A percentile compares a stretch with the other conserved stretches of the same genome.
Evolutionary conservation across 2,329 filamentous ascomycete genomes (phyloP).

Genomic region (Pseudocercospora vitis): DNA sequence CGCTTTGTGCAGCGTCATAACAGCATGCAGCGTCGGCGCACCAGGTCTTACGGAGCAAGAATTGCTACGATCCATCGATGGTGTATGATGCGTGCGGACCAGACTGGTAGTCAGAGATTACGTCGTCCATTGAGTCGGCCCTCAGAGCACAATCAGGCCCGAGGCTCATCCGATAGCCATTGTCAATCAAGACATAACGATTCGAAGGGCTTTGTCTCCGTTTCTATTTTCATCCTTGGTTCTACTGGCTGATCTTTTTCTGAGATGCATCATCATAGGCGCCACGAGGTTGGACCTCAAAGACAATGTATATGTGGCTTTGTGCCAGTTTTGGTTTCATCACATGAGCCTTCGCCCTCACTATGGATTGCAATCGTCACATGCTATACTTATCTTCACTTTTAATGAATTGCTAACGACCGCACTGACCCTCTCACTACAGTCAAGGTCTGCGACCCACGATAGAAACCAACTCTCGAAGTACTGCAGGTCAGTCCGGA

Average conservation of each 20-base stretch:
- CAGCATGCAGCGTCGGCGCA: constrained; percentile 28
- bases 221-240: constrained; percentile 23
- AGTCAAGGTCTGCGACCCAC: constrained; percentile 24
- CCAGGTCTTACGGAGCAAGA: constrained; percentile 7
- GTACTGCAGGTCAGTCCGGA: constrained; percentile 25
- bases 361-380: not conserved
- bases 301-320: constrained; percentile 20
- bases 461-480: constrained; percentile 9
- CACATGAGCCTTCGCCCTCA: not conserved
- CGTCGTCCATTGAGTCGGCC: not conserved
- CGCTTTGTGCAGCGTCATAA: constrained; percentile 16
- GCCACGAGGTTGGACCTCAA: constrained; percentile 9
- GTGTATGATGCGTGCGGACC: not conserved
- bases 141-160: not conserved
- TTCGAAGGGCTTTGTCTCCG: constrained; percentile 19
- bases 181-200: constrained; percentile 11
- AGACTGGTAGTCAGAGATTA: not conserved
- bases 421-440: not conserved
- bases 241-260: constrained; percentile 15
- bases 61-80: constrained; percentile 5
- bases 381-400: constrained; percentile 4
- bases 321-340: not conserved
- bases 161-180: constrained; percentile 12
- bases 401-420: constrained; percentile 3
- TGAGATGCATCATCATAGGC: constrained; percentile 11